Conservation (phyloP, 495 filamentous ascomycete species). For the Aspergillus asperescens region DNA sequence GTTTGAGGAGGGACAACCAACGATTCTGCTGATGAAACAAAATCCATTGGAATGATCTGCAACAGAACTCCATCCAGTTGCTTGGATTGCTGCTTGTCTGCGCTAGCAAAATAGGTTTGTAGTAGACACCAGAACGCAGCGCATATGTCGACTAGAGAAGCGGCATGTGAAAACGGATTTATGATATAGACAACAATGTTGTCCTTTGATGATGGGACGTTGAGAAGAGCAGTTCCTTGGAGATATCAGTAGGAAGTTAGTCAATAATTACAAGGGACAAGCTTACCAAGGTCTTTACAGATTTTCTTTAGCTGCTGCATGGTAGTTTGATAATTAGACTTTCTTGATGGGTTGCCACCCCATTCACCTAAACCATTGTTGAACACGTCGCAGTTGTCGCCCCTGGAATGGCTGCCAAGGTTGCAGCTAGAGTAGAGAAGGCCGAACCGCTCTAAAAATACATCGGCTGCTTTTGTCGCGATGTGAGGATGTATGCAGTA, state of each 20-base stretch:
- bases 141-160: constrained; percentile 69
- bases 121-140: constrained; percentile 71
- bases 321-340: constrained; percentile 27
- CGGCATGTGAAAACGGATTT: constrained; percentile 62
- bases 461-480: constrained; percentile 53
- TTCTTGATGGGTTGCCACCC: constrained; percentile 27
- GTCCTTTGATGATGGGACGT: constrained; percentile 40
- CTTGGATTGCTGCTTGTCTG: constrained; percentile 44
- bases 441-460: constrained; percentile 66
- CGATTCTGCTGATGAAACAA: constrained; percentile 59
- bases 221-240: constrained; percentile 39
- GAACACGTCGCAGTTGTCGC: constrained; percentile 46
- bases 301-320: constrained; percentile 36
- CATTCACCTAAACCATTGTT: constrained; percentile 57
- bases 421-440: constrained; percentile 74
- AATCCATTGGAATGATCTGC: constrained; percentile 72
- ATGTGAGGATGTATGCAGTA: constrained; percentile 73
- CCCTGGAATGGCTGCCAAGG: constrained; percentile 63
- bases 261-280: background rate
- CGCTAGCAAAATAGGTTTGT: constrained; percentile 56
- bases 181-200: constrained; percentile 85
- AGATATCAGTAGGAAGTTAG: constrained; percentile 18
- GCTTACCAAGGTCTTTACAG: constrained; percentile 43
- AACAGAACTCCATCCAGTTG: constrained; percentile 66
- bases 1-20: constrained; percentile 63